Base-by-base conservation (phyloP, 768 basidiomycete species). In the Suillus occidentalis region DNA sequence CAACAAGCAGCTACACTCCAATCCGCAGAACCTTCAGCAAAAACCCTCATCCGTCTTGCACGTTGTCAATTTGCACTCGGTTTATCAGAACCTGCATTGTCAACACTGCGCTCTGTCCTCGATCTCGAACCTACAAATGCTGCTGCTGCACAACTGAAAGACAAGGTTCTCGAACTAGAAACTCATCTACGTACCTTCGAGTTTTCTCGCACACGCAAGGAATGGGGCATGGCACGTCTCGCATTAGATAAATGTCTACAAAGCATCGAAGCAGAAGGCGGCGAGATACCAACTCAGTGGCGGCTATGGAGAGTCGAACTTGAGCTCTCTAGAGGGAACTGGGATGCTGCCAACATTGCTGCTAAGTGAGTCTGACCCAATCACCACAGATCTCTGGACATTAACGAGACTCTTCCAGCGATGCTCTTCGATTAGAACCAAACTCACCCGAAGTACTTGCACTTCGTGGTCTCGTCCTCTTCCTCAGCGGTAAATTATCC, bases 11-110 rank as follows among this genome's bases (percentile, higher is more conserved):
- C 85, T 0, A 76, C 85, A 0, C 79, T 94, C 6, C 91, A 94
- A 76, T 75, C 87, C 9, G 73, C 79, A 9, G 71, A 78, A 14
- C 90, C 90, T 8, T 86, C 89, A 6, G 68, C 87, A 1, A 95
- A 95, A 74, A 94, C 93, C 12, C 84, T 95, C 57, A 80, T 93
- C 42, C 90, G 94, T 4, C 85, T 94, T 6, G 92, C 91, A 0
- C 85, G 90, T 60, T 95, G 94, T 75, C 94, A 96, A 66, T 81
- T 94, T 18, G 91, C 92, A 0, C 82, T 93, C 8, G 94, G 92
- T 3, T 83, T 85, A 2, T 81, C 89, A 0, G 83, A 84, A 1
- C 85, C 87, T 14, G 90, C 93, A 2, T 80, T 87, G 16, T 87
- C 88, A 9, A 86, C 89, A 1, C 79, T 94, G 56, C 83, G 88